A percentile compares a stretch with the other conserved stretches of the same genome.
Evolutionary conservation across 495 filamentous ascomycete species (phyloP).

Genomic region (Neurospora sp.): DNA sequence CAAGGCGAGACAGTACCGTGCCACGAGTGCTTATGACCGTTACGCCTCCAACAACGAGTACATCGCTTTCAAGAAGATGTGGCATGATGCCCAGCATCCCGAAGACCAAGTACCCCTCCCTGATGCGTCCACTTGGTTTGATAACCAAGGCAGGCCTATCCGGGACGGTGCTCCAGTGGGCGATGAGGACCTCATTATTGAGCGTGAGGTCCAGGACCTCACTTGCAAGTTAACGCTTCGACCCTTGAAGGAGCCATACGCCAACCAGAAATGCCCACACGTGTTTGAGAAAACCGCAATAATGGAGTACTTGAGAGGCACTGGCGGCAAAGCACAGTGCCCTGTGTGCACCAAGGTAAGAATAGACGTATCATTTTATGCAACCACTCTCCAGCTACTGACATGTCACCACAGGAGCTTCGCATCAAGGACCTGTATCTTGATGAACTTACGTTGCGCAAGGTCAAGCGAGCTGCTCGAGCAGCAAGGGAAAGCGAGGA

Average conservation of each 20-base stretch:
- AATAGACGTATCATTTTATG: neutral
- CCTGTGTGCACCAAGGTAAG: slow-evolving; percentile 37
- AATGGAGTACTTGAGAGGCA: slow-evolving; percentile 46
- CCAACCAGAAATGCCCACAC: slow-evolving; percentile 70
- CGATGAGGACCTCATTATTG: slow-evolving; percentile 69
- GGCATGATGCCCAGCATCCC: slow-evolving; percentile 66
- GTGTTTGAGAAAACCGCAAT: slow-evolving; percentile 73
- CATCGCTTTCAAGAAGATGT: slow-evolving; percentile 61
- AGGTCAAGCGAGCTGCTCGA: slow-evolving; percentile 27
- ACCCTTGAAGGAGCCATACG: slow-evolving; percentile 61
- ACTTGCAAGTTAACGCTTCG: slow-evolving; percentile 75
- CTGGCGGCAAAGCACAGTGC: slow-evolving; percentile 23
- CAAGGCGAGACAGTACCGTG: slow-evolving; percentile 27
- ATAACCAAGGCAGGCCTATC: slow-evolving; percentile 36
- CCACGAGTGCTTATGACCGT: slow-evolving; percentile 30
- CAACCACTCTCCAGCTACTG: neutral
- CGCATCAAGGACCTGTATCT: slow-evolving; percentile 27
- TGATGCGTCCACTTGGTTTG: slow-evolving; percentile 64
- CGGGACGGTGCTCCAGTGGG: slow-evolving; percentile 20
- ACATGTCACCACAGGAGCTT: slow-evolving; percentile 21
- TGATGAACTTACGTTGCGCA: slow-evolving; percentile 33
- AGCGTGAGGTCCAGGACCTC: slow-evolving; percentile 56
- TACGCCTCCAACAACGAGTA: slow-evolving; percentile 77
- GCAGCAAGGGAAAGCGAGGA: slow-evolving; percentile 18
- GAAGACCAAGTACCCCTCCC: slow-evolving; percentile 56